These are phyloP conservation scores for Saccharomyces hybrid DNA, from an alignment of 1,139 yeast genomes.

Conservation along the genomic window DNA sequence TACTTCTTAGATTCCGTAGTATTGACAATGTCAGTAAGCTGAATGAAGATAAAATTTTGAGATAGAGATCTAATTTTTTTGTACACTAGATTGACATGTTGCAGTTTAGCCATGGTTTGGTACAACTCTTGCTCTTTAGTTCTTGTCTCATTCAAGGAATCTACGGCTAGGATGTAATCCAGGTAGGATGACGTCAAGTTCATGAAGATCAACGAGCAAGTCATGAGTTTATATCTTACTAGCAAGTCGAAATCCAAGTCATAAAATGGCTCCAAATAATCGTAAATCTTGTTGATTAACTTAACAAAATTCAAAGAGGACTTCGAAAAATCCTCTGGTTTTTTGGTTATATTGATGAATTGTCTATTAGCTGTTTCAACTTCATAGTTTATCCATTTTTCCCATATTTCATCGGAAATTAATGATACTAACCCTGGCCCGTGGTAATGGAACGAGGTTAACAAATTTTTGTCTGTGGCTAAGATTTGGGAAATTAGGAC, in stretches of 20 bases:
- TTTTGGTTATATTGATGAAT: constrained; percentile 49
- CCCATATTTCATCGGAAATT: constrained; percentile 32
- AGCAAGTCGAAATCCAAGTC: constrained; percentile 39
- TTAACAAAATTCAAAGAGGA: constrained; percentile 38
- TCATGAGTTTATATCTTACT: constrained; percentile 57
- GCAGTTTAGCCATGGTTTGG: constrained; percentile 33
- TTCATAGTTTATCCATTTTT: constrained; percentile 66
- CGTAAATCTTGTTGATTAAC: constrained; percentile 59
- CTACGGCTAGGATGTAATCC: constrained; percentile 41
- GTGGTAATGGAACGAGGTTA: constrained; percentile 22
- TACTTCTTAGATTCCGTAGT: constrained; percentile 30
- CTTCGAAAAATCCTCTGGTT: constrained; percentile 53
- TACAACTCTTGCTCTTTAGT: constrained; percentile 35
- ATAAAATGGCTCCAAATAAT: constrained; percentile 41
- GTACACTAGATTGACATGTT: constrained; percentile 42
- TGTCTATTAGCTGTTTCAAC: constrained; percentile 48
- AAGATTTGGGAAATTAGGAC: constrained; percentile 29
- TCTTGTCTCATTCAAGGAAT: constrained; percentile 36
- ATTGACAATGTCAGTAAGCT: constrained; percentile 40
- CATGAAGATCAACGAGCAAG: constrained; percentile 64
- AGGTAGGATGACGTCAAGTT: constrained; percentile 54
- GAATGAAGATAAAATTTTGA: constrained; percentile 43
- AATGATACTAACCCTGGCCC: constrained; percentile 28
- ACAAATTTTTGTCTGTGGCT: constrained; percentile 27
- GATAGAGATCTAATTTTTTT: constrained; percentile 54